Evolutionary conservation across 345 rosid species (phyloP), one percentile per base, ranked within the genome.

Genomic region (Eucalyptus marginata): DNA sequence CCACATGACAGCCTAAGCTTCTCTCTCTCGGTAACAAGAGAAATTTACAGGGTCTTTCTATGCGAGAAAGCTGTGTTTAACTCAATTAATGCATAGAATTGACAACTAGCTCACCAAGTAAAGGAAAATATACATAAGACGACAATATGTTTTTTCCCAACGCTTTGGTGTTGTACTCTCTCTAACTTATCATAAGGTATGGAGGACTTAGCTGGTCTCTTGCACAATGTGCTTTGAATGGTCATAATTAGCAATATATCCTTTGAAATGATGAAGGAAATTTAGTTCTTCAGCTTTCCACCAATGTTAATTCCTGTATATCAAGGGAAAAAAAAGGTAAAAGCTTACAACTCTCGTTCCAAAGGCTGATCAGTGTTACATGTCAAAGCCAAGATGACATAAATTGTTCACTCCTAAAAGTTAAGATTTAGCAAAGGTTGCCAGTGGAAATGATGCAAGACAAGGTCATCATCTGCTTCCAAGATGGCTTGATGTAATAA

Each of bases 131-230:
- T 8, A 66, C 3, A 66, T 15, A 0, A 8, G 43, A 66, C 3
- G 6, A 31, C 11, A n/a, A 16, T 31, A 7, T 1, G 31, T 66
- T 20, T 16, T 16, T 16, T 66, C 43, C 43, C 43, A 15, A 8
- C 0, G 17, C 79, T 15, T 31, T 17, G 79, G 10, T 31, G 20
- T 15, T 31, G 40, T 66, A 8, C 22, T n/a, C 22, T 31, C 11
- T 15, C 3, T 31, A 62, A 62, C 1, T 29, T 62, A 64, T 68
- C 79, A 31, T 68, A 8, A 1, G 10, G 25, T 71, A 22, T 18
- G 2, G 0, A 17, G 44, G 44, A 9, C 81, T 33, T 33, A 0
- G 25, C 2, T 33, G 25, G 2, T 33, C 25, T 71, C 24, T 71
- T 71, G 25, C 81, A 33, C 44, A 33, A 17, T 9, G 24, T 8